Base-by-base conservation (phyloP, 2,329 filamentous ascomycete species). In the Trichoderma breve region DNA sequence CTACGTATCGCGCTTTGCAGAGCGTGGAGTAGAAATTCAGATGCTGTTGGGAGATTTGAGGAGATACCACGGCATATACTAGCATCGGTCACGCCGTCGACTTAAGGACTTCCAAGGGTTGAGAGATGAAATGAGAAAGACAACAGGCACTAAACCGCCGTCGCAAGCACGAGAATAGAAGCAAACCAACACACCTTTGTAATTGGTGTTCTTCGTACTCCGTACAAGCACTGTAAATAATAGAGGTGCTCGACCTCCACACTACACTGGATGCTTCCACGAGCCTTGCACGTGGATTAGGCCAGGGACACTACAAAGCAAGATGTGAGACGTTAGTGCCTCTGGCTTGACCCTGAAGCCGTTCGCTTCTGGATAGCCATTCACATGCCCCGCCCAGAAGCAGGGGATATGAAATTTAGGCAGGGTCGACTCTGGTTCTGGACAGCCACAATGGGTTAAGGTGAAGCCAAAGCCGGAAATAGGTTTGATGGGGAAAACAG, bases 381-480 rank as follows among this genome's bases (percentile, higher is more conserved):
- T 30, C 39, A n/a, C n/a, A 12, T 32, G 55, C 14, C 66, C 67
- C 67, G 39, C 57, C 57, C 9, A 21, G 12, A 70, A 39, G 55
- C 67, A 69, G 53, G 67, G 66, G 57, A 58, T 24, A 14, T 51
- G 24, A 36, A 62, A 51, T 69, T 18, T 36, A 51, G 21, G 66
- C 39, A 18, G 36, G 57, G 57, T 14, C 30, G 34, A n/a, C 39
- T 34, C 15, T 51, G 55, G 8, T 21, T 51, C 57, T 70, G n/a
- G 57, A 62, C 32, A 32, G 36, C 67, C 36, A 36, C 30, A 70
- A 70, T 70, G 57, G 67, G 67, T 62, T 53, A 70, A 62, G 36
- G 28, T 21, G 32, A 62, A 36, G 28, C 39, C 67, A 53, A 53
- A 61, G 67, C 28, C 67, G 67, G 57, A 62, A 70, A 51, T 70